Percentiles rank a stretch among this genome's conserved stretches.
phyloP scores from a whole-genome alignment of 108 stramenopile genomes.

The Cyclotella atomus region DNA sequence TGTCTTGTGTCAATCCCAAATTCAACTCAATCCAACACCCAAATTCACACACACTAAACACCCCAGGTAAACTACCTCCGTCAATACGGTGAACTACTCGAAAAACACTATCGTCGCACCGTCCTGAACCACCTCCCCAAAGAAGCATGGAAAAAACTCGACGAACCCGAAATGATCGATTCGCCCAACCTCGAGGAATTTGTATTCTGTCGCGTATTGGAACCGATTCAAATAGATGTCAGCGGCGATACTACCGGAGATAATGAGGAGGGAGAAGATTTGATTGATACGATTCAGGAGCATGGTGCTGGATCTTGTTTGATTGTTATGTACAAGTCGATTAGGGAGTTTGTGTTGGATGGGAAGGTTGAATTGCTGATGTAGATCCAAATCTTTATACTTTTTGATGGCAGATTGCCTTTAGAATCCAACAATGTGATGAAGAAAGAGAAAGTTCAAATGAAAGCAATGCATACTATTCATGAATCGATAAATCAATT shows the following conservation, averaged over 20 bases:
- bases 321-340: slow-evolving; percentile 62
- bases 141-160: slow-evolving; percentile 72
- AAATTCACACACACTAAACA: not conserved
- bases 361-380: slow-evolving; percentile 61
- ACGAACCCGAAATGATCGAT: slow-evolving; percentile 78
- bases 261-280: slow-evolving; percentile 56
- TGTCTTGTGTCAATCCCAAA: not conserved
- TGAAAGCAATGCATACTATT: not conserved
- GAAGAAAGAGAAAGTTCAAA: not conserved
- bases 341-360: slow-evolving; percentile 59
- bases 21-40: too few species aligned
- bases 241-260: slow-evolving; percentile 33
- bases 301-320: slow-evolving; percentile 56
- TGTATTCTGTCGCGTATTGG: slow-evolving; percentile 63
- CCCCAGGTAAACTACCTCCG: slow-evolving; percentile 48
- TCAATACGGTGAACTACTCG: slow-evolving; percentile 65
- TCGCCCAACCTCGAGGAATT: slow-evolving; percentile 66
- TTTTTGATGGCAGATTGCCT: too few species aligned
- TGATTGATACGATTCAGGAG: slow-evolving; percentile 54
- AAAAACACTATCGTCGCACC: slow-evolving; percentile 63
- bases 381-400: slow-evolving; percentile 12
- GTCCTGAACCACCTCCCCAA: slow-evolving; percentile 71
- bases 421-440: not conserved
- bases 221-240: slow-evolving; percentile 53
- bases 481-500: too few species aligned